Evolutionary conservation across 73 alveolate genomes (phyloP).

Genomic region (Symbiodinium pilosum): DNA sequence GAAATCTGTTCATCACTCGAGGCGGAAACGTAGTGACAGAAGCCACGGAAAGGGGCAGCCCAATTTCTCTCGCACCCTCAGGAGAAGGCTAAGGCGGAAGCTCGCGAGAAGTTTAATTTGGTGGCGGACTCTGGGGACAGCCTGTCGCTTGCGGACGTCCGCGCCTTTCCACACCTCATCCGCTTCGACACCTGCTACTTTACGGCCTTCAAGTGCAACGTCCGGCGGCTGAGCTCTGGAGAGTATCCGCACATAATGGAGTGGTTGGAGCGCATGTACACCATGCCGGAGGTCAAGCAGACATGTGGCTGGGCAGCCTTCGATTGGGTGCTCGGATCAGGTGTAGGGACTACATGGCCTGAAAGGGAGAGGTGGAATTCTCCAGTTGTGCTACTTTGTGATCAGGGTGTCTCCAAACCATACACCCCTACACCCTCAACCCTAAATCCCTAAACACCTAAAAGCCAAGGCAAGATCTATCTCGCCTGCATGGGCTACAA

Average conservation of each 20-base stretch:
- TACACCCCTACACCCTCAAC: no score
- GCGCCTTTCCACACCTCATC: slow-evolving; percentile 16
- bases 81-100: background rate
- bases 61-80: no score
- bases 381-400: no score
- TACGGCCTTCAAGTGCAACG: slow-evolving; percentile 4
- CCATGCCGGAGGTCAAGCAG: background rate
- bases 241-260: background rate
- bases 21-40: no score
- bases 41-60: no score
- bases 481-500: slow-evolving; percentile 9
- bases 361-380: no score
- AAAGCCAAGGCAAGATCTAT: background rate
- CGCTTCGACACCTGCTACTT: slow-evolving; percentile 2
- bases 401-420: no score
- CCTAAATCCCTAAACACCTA: no score
- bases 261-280: background rate
- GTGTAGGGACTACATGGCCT: no score
- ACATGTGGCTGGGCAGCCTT: no score
- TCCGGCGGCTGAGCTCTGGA: background rate
- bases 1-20: no score
- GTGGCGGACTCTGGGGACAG: background rate
- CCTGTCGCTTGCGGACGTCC: slow-evolving; percentile 12
- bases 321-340: no score
- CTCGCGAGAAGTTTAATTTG: background rate